Base-by-base conservation (phyloP, 75 land plant genomes). In the Adiantum capillusveneris region DNA sequence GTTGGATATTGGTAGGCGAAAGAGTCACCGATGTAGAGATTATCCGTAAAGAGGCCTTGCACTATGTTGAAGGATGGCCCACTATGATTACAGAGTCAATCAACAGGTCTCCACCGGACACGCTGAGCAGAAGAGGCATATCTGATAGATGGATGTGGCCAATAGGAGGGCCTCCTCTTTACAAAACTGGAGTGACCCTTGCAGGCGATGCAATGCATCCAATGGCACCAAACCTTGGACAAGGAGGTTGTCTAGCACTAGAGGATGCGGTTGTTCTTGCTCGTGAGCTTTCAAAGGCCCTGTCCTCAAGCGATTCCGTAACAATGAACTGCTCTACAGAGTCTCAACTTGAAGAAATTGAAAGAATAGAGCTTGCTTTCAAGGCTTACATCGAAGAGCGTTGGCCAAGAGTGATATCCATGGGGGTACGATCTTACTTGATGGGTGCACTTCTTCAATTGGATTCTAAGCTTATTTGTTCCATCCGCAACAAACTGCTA, bases 151-250 rank as follows among this genome's bases (percentile, higher is more conserved):
- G 30, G 63, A 74, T 74, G 19, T 69, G 73, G 76, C 36, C 55
- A 1, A 20, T 63, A 17, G 14, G 60, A 2, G 21, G 45, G 0
- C 29, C 45, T 17, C 34, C 29, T 12, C 17, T 44, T 0, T 21
- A 50, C 46, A 34, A 60, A 30, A 77, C 59, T 5, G 74, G 72
- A 27, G 84, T 77, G 11, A 79, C 83, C 45, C 71, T 90, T 16
- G 81, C 84, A 21, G 96, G 96, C 0, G 96, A 89, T 62, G 95
- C 95, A 0, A 58, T 83, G 24, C 95, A 89, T 49, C 81, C 86
- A 29, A 80, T 83, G 79, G 85, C 95, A 9, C 95, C 96, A 1
- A 88, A 90, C 59, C 31, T 90, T 2, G 96, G 81, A 27, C 90
- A 86, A 73, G 96, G 96, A 0, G 91, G 79, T 0, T 81, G 92